Evolutionary conservation across 106 monocot species (phyloP).

Genomic region (Narthecium ossifragum): DNA sequence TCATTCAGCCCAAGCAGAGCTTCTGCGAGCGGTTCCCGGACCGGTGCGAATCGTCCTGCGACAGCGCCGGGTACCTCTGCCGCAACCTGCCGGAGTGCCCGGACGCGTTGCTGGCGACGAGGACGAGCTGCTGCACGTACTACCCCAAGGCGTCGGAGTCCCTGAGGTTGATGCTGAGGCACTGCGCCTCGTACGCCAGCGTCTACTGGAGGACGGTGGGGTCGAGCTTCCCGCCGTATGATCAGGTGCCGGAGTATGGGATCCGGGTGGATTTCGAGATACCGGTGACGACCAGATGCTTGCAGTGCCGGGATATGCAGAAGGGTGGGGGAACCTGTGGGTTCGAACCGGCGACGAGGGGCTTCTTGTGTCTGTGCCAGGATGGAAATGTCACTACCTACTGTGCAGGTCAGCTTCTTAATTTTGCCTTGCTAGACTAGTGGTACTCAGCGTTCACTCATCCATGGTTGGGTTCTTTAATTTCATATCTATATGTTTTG

Average conservation of each 20-base stretch:
- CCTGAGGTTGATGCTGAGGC: conserved; percentile 61
- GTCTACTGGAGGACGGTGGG: conserved; percentile 56
- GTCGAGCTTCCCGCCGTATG: conserved; percentile 22
- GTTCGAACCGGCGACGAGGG: conserved; percentile 26
- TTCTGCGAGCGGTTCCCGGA: conserved; percentile 72
- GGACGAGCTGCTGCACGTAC: conserved; percentile 57
- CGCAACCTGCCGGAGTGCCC: conserved; percentile 61
- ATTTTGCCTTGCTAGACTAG: background rate
- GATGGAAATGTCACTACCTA: conserved; percentile 49
- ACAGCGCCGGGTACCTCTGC: conserved; percentile 70
- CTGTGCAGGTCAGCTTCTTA: conserved; percentile 36
- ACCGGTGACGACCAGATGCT: conserved; percentile 49
- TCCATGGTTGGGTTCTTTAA: too few relatives aligned
- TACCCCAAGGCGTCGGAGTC: conserved; percentile 64
- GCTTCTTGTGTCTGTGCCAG: conserved; percentile 58
- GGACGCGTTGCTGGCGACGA: conserved; percentile 7
- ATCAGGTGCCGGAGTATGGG: conserved; percentile 74
- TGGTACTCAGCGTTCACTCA: too few relatives aligned
- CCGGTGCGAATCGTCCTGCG: conserved; percentile 68
- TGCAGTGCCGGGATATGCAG: conserved; percentile 36
- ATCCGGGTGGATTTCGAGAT: conserved; percentile 73
- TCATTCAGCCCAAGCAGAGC: conserved; percentile 41
- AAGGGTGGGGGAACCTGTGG: conserved; percentile 59
- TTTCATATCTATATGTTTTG: too few relatives aligned
- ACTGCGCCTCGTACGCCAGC: conserved; percentile 53